Evolutionary conservation across 2,329 filamentous ascomycete species (phyloP).

Genomic region (Sporothrix sp.): DNA sequence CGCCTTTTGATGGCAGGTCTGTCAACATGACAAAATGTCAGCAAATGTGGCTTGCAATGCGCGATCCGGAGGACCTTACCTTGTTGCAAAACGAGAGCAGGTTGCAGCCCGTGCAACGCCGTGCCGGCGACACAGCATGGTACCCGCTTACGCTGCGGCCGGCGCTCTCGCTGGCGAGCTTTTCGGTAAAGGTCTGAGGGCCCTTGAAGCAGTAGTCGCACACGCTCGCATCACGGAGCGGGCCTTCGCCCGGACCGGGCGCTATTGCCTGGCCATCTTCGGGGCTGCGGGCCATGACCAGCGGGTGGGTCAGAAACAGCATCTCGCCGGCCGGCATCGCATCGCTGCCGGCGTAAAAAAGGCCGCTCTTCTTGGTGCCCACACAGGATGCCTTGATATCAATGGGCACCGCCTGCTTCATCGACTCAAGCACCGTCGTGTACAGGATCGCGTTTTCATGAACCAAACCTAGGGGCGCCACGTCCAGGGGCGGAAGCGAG

Average conservation of each 20-base stretch:
- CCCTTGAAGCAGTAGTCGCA: conserved; percentile 24
- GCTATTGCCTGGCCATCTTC: not conserved
- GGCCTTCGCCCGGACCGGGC: not conserved
- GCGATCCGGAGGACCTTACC: too few species aligned
- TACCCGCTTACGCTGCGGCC: too few species aligned
- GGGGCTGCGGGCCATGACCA: conserved; percentile 7
- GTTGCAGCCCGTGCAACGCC: conserved; percentile 21
- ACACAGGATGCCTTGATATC: conserved; percentile 1
- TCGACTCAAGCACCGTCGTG: conserved; percentile 3
- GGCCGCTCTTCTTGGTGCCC: conserved; percentile 6
- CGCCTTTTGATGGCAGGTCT: conserved; percentile 24
- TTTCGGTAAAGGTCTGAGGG: conserved; percentile 7
- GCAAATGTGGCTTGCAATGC: too few species aligned
- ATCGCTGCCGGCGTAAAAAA: not conserved
- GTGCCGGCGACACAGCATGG: not conserved
- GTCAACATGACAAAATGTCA: too few species aligned
- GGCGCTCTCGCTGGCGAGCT: conserved; percentile 8
- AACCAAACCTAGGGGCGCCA: not conserved
- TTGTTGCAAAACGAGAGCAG: conserved; percentile 23
- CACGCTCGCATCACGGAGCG: conserved; percentile 8
- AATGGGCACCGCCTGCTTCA: conserved; percentile 7
- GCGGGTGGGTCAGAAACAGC: conserved; percentile 6
- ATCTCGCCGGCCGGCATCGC: not conserved
- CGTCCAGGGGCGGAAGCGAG: conserved; percentile 5
- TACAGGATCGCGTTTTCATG: not conserved